phyloP scores from a whole-genome alignment of 2,329 filamentous ascomycete species.

The Trichoderma sp. region DNA sequence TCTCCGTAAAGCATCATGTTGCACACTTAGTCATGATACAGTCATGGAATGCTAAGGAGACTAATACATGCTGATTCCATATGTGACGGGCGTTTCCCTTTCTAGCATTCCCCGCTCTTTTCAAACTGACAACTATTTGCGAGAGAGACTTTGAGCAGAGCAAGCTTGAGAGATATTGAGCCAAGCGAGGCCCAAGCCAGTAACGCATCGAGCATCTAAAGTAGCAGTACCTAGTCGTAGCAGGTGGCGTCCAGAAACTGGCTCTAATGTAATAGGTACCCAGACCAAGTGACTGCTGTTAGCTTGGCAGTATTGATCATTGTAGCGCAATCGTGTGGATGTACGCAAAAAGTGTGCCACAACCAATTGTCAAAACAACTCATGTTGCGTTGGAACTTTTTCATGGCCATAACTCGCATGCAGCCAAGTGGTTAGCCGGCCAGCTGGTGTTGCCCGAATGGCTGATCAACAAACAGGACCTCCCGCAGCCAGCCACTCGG shows the following conservation, averaged over 20 bases:
- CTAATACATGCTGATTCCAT: neutral
- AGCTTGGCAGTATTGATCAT: neutral
- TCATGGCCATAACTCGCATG: neutral
- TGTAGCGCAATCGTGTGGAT: neutral
- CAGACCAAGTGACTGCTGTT: neutral
- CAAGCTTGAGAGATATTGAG: neutral
- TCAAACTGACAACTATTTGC: conserved; percentile 6
- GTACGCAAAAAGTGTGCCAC: neutral
- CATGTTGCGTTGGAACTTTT: neutral
- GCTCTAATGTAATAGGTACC: neutral
- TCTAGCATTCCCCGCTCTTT: neutral
- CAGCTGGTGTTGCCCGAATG: conserved; percentile 23
- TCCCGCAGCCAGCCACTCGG: conserved; percentile 2
- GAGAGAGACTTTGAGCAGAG: neutral
- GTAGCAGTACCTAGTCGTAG: neutral
- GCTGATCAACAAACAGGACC: conserved; percentile 9
- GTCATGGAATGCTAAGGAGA: neutral
- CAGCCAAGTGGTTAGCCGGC: neutral
- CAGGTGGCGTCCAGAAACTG: neutral
- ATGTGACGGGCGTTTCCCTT: neutral
- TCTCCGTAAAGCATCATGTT: neutral
- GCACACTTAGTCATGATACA: neutral
- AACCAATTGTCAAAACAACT: neutral
- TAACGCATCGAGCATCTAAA: neutral
- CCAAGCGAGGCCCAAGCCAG: neutral